Conservation (phyloP, 2,329 filamentous ascomycete genomes). For the Botryotinia globosa region DNA sequence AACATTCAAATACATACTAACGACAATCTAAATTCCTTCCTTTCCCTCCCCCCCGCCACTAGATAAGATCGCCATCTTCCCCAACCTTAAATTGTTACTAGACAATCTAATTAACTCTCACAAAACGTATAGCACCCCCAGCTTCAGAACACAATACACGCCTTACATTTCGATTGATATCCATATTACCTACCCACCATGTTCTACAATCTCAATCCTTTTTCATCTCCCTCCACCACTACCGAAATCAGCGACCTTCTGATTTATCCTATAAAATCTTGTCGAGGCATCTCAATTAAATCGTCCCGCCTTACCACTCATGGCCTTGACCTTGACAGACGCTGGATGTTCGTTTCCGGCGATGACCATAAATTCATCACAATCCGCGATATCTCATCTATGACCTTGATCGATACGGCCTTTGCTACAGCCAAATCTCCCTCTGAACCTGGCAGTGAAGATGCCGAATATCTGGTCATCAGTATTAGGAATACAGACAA, state of each 20-base stretch:
- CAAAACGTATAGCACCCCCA: background rate
- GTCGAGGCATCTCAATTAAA: constrained; percentile 56
- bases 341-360: constrained; percentile 63
- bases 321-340: constrained; percentile 59
- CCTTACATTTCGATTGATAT: background rate
- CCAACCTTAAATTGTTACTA: background rate
- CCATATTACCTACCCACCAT: background rate
- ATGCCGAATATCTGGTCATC: constrained; percentile 48
- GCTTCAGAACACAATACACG: background rate
- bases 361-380: constrained; percentile 55
- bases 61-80: background rate
- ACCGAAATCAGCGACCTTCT: constrained; percentile 42
- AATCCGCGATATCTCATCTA: constrained; percentile 57
- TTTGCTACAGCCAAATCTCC: constrained; percentile 4
- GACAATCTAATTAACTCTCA: background rate
- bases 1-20: background rate
- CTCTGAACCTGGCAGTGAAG: constrained; percentile 24
- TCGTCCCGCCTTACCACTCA: constrained; percentile 51
- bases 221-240: constrained; percentile 18
- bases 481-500: constrained; percentile 42
- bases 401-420: constrained; percentile 54
- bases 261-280: constrained; percentile 66
- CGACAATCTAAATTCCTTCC: background rate
- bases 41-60: background rate
- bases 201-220: constrained; percentile 23